Evolutionary conservation across 2,329 filamentous ascomycete species (phyloP), one percentile per base, ranked within the genome.

Genomic region (Thielaviopsis ethacetica): DNA sequence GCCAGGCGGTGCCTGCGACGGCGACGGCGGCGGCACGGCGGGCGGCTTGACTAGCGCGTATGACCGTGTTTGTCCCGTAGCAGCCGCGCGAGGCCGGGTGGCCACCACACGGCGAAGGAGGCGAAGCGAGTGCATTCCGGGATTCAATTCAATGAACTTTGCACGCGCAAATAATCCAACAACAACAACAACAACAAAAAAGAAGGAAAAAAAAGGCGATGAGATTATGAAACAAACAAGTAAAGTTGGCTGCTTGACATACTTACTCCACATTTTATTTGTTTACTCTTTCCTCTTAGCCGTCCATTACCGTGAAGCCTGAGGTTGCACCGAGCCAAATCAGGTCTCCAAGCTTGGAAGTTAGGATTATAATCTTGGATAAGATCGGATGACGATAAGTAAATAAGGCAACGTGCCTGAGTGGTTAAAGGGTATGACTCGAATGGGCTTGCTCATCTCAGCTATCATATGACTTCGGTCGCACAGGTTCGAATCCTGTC

Each of bases 341-440:
- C 5, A 9, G 30, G 30, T 34, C 10, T 34, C 5, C 24, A 3
- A 26, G 6, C 24, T 6, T 6, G 24, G 6, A 26, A 26, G 6
- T 26, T n/a, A n/a, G n/a, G n/a, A n/a, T n/a, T n/a, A n/a, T n/a
- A n/a, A n/a, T n/a, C n/a, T n/a, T n/a, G n/a, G n/a, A n/a, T n/a
- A n/a, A n/a, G n/a, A n/a, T n/a, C n/a, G n/a, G n/a, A n/a, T n/a
- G n/a, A n/a, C n/a, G n/a, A n/a, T n/a, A n/a, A n/a, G n/a, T n/a
- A n/a, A n/a, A n/a, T n/a, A 34, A 54, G 53, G 54, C 44, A 56
- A 56, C 41, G 24, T 50, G 54, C 54, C 44, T 17, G 54, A 56
- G 54, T 56, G 44, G 44, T 38, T 56, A 56, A 50, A 38, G 54
- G 44, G 54, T 50, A 56, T 51, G 54, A 51, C 54, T 51, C 54